These are phyloP conservation scores for Apiospora hydei DNA, from an alignment of 2,329 filamentous ascomycete genomes.

Conservation along the genomic window DNA sequence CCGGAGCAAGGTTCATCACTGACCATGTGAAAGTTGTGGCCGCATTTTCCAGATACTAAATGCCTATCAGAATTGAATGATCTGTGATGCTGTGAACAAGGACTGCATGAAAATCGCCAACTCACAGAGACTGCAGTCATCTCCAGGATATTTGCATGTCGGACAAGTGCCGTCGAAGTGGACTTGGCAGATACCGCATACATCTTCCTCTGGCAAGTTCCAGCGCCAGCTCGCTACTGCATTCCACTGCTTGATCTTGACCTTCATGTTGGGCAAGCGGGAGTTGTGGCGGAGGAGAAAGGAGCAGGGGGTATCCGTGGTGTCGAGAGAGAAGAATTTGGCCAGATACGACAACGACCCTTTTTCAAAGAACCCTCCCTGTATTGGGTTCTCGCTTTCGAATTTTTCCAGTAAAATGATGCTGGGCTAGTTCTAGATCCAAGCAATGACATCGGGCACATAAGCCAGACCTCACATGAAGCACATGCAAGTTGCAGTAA, in stretches of 20 bases:
- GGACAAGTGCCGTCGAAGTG: constrained; percentile 98
- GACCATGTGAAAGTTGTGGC: constrained; percentile 98
- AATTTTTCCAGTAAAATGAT: background rate
- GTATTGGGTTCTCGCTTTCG: background rate
- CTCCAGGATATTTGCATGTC: constrained; percentile 96
- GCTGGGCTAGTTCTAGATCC: background rate
- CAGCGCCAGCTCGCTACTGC: constrained; percentile 96
- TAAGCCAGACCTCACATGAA: background rate
- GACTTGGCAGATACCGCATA: constrained; percentile 97
- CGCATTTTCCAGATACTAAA: constrained; percentile 92
- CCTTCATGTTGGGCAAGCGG: constrained; percentile 74
- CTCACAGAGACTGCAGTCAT: constrained; percentile 91
- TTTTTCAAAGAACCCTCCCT: background rate
- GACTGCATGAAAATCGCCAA: constrained; percentile 32
- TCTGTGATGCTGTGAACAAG: background rate
- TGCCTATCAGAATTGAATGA: constrained; percentile 22
- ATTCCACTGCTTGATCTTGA: constrained; percentile 92
- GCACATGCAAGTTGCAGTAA: background rate
- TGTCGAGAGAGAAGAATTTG: background rate
- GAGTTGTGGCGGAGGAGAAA: background rate
- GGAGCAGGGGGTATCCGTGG: background rate
- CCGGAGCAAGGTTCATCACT: constrained; percentile 50
- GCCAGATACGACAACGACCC: background rate
- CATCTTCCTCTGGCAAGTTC: constrained; percentile 97
- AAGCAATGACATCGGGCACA: background rate